phyloP scores from a whole-genome alignment of 1,284 basidiomycete species.

The Cerrena zonata region DNA sequence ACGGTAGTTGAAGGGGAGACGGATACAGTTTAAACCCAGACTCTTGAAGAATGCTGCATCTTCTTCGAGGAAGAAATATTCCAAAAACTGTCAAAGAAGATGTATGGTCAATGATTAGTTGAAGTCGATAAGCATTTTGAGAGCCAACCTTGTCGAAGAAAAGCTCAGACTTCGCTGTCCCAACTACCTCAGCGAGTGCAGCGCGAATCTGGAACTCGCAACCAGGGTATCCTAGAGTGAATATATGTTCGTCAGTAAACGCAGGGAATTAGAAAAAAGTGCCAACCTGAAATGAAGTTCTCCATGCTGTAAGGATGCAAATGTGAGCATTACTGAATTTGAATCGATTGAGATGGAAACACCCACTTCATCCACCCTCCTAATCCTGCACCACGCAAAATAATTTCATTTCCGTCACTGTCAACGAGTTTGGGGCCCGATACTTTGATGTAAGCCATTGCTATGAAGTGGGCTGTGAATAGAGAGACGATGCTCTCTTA shows the following conservation, averaged over 20 bases:
- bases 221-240: constrained; percentile 51
- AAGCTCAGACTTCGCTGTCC: constrained; percentile 62
- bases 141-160: constrained; percentile 79
- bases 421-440: constrained; percentile 54
- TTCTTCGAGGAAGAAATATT: constrained; percentile 67
- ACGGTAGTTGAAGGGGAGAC: constrained; percentile 62
- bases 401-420: constrained; percentile 47
- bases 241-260: not conserved
- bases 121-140: not conserved
- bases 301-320: constrained; percentile 41
- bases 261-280: not conserved
- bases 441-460: constrained; percentile 29
- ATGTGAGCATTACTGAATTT: not conserved
- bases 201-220: constrained; percentile 65
- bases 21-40: constrained; percentile 69
- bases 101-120: not conserved
- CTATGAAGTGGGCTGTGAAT: not conserved
- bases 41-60: constrained; percentile 68
- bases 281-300: constrained; percentile 51
- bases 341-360: not conserved
- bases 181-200: constrained; percentile 61
- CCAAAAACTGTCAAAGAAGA: constrained; percentile 51
- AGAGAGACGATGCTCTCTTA: not conserved
- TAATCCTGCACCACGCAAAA: constrained; percentile 62
- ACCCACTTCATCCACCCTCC: constrained; percentile 70